phyloP scores from a whole-genome alignment of 2,329 filamentous ascomycete genomes.

The Pyrenophora seminiperda region DNA sequence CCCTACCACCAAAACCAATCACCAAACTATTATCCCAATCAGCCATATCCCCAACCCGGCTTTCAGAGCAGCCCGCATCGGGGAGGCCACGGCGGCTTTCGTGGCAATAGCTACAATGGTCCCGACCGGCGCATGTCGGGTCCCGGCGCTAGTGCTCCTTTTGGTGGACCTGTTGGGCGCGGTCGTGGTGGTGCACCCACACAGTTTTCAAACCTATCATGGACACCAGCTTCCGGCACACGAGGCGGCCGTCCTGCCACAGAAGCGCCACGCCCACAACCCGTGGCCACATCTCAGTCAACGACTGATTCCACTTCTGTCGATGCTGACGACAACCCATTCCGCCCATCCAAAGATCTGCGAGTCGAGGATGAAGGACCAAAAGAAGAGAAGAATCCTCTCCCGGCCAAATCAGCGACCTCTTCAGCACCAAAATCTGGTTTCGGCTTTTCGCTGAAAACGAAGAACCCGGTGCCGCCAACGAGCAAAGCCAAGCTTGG shows the following conservation, averaged over 20 bases:
- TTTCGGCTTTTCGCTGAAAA: constrained; percentile 93
- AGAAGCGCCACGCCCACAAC: constrained; percentile 43
- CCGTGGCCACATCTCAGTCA: constrained; percentile 19
- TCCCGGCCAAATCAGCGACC: constrained; percentile 56
- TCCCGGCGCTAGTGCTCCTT: constrained; percentile 51
- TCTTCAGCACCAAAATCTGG: constrained; percentile 58
- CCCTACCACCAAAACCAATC: constrained; percentile 56
- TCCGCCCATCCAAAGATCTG: constrained; percentile 67
- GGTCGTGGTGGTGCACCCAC: constrained; percentile 56
- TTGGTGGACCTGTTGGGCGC: constrained; percentile 53
- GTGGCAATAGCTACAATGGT: constrained; percentile 58
- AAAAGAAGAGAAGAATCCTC: constrained; percentile 59
- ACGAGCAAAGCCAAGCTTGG: constrained; percentile 59
- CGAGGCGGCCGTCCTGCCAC: constrained; percentile 57
- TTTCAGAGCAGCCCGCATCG: constrained; percentile 56
- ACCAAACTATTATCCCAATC: constrained; percentile 57
- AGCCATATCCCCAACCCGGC: constrained; percentile 61
- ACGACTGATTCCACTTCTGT: constrained; percentile 41
- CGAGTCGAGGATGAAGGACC: constrained; percentile 67
- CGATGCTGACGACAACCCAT: constrained; percentile 64
- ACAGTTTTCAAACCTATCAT: constrained; percentile 72
- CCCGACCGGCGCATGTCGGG: constrained; percentile 52
- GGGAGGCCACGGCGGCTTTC: constrained; percentile 60
- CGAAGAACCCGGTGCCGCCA: constrained; percentile 63
- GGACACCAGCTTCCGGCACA: constrained; percentile 65